Percentiles rank a stretch among this genome's conserved stretches.
phyloP scores from a whole-genome alignment of 202 grass and related monocot genomes.

The Carex sylvatica region DNA sequence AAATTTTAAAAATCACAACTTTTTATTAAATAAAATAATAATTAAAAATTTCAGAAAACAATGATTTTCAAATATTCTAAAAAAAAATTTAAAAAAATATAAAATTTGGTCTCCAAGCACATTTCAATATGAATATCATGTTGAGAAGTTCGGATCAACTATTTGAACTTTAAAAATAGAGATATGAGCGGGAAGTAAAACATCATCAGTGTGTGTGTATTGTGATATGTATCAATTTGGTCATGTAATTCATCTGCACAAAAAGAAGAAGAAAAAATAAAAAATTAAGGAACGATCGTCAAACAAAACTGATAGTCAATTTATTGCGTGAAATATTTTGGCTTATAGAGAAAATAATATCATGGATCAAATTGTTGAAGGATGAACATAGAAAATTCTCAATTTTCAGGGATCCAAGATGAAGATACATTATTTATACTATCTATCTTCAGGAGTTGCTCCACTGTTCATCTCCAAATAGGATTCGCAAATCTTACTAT shows the following conservation, averaged over 20 bases:
- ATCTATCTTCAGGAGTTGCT: not conserved
- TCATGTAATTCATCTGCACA: not conserved
- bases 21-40: no score
- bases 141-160: no score
- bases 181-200: no score
- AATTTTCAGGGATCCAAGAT: not conserved
- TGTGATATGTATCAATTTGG: not conserved
- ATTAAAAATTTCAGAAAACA: no score
- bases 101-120: no score
- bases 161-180: no score
- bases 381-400: not conserved
- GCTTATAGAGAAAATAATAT: not conserved
- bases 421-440: not conserved
- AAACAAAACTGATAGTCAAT: not conserved
- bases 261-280: not conserved
- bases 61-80: no score
- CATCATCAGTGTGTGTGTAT: not conserved
- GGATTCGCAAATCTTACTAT: conserved; percentile 21
- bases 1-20: no score
- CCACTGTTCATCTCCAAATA: conserved; percentile 4
- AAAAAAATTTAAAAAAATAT: no score
- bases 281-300: not conserved
- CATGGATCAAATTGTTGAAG: not conserved
- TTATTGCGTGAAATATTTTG: not conserved
- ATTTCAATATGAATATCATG: no score